A percentile compares a stretch with the other conserved stretches of the same genome.
Conservation (phyloP, 2,329 filamentous ascomycete species). For the Fusarium sp. region DNA sequence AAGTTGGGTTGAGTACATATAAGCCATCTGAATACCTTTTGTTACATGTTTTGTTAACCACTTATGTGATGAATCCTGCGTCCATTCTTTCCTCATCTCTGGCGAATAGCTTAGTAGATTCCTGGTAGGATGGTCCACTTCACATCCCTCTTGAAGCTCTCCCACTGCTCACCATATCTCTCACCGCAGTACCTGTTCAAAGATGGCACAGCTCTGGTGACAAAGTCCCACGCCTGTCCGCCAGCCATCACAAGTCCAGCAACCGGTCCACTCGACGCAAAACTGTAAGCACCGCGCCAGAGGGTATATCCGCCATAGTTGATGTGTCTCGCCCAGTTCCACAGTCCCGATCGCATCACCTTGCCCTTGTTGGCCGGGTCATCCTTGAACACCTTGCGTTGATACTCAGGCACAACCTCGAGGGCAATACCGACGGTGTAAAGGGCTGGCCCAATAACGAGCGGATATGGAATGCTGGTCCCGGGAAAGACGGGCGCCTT, state of each 20-base stretch:
- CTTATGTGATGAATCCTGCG: neutral
- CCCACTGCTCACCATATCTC: conserved; percentile 52
- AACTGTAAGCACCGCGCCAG: conserved; percentile 46
- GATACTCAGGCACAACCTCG: conserved; percentile 64
- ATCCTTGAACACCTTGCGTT: conserved; percentile 57
- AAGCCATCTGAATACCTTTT: neutral
- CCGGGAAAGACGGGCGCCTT: conserved; percentile 35
- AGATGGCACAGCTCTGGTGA: conserved; percentile 43
- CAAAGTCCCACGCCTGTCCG: conserved; percentile 46
- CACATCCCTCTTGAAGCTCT: conserved; percentile 50
- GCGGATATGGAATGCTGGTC: conserved; percentile 34
- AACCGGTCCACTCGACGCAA: conserved; percentile 50
- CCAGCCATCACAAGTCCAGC: conserved; percentile 44
- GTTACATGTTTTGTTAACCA: neutral
- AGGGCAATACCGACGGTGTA: conserved; percentile 61
- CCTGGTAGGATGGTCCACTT: conserved; percentile 50
- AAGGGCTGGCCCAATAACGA: conserved; percentile 58
- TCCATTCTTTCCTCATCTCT: neutral
- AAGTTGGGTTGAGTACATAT: conserved; percentile 13
- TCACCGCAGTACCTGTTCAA: conserved; percentile 51
- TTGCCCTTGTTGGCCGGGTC: conserved; percentile 49
- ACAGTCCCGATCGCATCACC: conserved; percentile 51
- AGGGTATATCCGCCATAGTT: conserved; percentile 53
- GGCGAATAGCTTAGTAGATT: conserved; percentile 43
- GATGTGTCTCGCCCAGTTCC: conserved; percentile 51